Conservation (phyloP, 2,329 filamentous ascomycete species). For the Zalaria obscura region DNA sequence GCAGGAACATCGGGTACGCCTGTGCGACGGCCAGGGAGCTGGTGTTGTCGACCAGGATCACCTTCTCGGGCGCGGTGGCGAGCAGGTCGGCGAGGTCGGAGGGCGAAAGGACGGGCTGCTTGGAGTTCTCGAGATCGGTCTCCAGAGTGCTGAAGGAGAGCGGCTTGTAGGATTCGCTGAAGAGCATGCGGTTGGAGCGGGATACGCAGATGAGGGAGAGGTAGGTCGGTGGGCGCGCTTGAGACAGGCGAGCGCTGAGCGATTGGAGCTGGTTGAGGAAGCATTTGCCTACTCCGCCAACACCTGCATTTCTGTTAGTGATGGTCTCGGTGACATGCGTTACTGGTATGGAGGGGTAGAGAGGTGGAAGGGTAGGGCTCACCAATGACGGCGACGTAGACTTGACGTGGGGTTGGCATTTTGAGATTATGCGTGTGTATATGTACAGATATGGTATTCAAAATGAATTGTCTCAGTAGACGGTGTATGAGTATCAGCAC, state of each 20-base stretch:
- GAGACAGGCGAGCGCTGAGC: constrained; percentile 46
- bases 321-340: not conserved
- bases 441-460: not conserved
- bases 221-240: constrained; percentile 41
- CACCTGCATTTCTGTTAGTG: constrained; percentile 40
- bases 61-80: constrained; percentile 59
- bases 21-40: constrained; percentile 77
- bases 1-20: constrained; percentile 67
- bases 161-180: constrained; percentile 56
- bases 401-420: constrained; percentile 28
- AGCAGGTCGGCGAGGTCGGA: constrained; percentile 66
- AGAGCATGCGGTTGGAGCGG: constrained; percentile 71
- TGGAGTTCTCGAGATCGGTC: constrained; percentile 46
- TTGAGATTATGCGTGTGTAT: constrained; percentile 5
- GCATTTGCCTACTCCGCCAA: constrained; percentile 82
- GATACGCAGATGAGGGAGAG: constrained; percentile 74
- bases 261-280: constrained; percentile 71
- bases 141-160: constrained; percentile 49
- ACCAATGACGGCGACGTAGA: constrained; percentile 35
- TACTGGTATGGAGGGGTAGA: constrained; percentile 2
- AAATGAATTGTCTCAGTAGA: too few relatives aligned
- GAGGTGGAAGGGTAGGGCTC: not conserved
- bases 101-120: constrained; percentile 50
- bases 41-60: constrained; percentile 88
- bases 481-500: too few relatives aligned